These are phyloP conservation scores for Exserohilum rostratum DNA, from an alignment of 2,329 filamentous ascomycete species.

Conservation along the genomic window DNA sequence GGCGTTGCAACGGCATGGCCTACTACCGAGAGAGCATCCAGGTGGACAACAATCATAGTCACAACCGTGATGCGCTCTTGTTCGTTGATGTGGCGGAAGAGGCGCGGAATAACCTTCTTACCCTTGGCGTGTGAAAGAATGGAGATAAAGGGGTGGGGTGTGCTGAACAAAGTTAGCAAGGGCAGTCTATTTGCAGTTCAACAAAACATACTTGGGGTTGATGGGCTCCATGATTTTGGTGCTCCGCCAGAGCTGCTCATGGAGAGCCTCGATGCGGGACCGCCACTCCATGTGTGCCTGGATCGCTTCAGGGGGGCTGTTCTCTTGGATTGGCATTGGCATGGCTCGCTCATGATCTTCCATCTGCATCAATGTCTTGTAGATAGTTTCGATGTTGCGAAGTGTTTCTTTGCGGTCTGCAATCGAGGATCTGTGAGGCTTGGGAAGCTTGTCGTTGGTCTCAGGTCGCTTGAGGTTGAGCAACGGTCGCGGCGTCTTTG, in stretches of 20 bases:
- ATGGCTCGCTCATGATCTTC: conserved; percentile 89
- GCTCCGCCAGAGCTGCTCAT: conserved; percentile 79
- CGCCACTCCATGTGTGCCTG: conserved; percentile 82
- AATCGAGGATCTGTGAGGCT: conserved; percentile 58
- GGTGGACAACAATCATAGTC: conserved; percentile 92
- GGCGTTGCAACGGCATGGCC: conserved; percentile 76
- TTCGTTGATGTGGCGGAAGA: conserved; percentile 90
- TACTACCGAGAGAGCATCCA: conserved; percentile 91
- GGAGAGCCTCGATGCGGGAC: conserved; percentile 71
- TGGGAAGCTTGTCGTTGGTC: conserved; percentile 57
- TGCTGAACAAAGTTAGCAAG: conserved; percentile 51
- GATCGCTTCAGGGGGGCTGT: conserved; percentile 70
- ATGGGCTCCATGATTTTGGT: conserved; percentile 95
- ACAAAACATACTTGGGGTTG: conserved; percentile 55
- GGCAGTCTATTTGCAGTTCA: not conserved
- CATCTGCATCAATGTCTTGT: conserved; percentile 86
- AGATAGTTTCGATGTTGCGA: conserved; percentile 86
- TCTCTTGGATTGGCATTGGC: conserved; percentile 69
- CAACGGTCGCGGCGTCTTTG: conserved; percentile 93
- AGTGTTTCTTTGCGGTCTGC: conserved; percentile 82
- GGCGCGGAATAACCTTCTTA: conserved; percentile 91
- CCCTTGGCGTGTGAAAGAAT: conserved; percentile 94
- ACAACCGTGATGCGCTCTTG: conserved; percentile 94
- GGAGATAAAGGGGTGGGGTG: conserved; percentile 89
- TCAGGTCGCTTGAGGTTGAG: conserved; percentile 94